phyloP scores from a whole-genome alignment of 768 basidiomycete species.

The Xerocomus spinulosus region DNA sequence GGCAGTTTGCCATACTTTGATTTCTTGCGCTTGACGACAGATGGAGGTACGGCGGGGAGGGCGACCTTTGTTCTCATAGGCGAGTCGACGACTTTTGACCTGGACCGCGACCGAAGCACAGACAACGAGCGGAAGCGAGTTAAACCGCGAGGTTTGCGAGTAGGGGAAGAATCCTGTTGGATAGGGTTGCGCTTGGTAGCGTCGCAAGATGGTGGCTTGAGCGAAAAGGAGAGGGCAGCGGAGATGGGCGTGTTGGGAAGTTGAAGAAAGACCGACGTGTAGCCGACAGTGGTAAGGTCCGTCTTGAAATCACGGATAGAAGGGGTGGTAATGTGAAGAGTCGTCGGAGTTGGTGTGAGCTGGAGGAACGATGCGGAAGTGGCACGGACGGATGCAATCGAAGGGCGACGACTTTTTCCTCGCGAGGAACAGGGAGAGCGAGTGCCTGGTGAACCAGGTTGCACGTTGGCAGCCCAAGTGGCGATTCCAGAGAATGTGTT shows the following conservation, averaged over 20 bases:
- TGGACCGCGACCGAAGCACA: slow-evolving; percentile 38
- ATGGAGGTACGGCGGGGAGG: slow-evolving; percentile 18
- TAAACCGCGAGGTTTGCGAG: slow-evolving; percentile 28
- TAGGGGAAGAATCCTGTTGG: slow-evolving; percentile 7
- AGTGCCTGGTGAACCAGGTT: slow-evolving; percentile 61
- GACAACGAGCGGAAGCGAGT: slow-evolving; percentile 52
- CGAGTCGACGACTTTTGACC: slow-evolving; percentile 33
- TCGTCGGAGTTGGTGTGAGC: slow-evolving; percentile 39
- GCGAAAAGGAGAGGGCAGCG: slow-evolving; percentile 10
- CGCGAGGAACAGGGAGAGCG: slow-evolving; percentile 35
- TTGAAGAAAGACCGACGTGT: slow-evolving; percentile 62
- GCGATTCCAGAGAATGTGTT: slow-evolving; percentile 48
- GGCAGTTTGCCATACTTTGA: slow-evolving; percentile 42
- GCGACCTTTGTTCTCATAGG: slow-evolving; percentile 24
- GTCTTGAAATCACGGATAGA: slow-evolving; percentile 44
- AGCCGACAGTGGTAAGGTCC: slow-evolving; percentile 58
- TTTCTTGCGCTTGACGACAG: slow-evolving; percentile 48
- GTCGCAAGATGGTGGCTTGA: slow-evolving; percentile 5
- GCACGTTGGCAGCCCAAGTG: slow-evolving; percentile 61
- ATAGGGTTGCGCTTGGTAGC: slow-evolving; percentile 18
- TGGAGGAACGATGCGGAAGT: slow-evolving; percentile 48
- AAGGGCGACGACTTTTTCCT: slow-evolving; percentile 27
- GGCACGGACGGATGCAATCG: slow-evolving; percentile 35
- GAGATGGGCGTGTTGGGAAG: slow-evolving; percentile 47
- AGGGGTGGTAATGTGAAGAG: slow-evolving; percentile 33